Conservation (phyloP, 2,329 filamentous ascomycete species). For the Elsinoe ampelina region DNA sequence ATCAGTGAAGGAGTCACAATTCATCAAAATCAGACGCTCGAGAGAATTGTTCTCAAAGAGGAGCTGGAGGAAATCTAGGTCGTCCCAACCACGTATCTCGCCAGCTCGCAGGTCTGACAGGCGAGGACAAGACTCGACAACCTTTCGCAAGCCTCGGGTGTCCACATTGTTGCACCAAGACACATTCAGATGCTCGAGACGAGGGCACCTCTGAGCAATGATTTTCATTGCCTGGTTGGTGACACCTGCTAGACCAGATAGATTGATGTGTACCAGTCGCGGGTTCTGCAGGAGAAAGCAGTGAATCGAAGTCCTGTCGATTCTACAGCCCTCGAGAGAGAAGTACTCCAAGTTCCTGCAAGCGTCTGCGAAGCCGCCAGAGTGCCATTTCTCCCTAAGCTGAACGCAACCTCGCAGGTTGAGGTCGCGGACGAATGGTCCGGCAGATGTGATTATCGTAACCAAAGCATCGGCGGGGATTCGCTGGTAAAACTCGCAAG, state of each 20-base stretch:
- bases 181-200: slow-evolving; percentile 76
- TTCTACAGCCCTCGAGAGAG: slow-evolving; percentile 80
- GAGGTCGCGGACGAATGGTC: slow-evolving; percentile 81
- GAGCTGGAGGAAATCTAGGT: slow-evolving; percentile 58
- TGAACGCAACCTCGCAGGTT: slow-evolving; percentile 90
- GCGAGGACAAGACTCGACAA: slow-evolving; percentile 63
- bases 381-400: slow-evolving; percentile 68
- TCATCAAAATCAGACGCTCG: slow-evolving; percentile 71
- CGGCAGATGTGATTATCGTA: slow-evolving; percentile 74
- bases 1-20: slow-evolving; percentile 71
- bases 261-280: slow-evolving; percentile 71
- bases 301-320: slow-evolving; percentile 68
- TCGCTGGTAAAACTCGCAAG: slow-evolving; percentile 71
- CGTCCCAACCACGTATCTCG: slow-evolving; percentile 72
- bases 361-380: slow-evolving; percentile 67
- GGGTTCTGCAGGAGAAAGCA: slow-evolving; percentile 71
- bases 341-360: slow-evolving; percentile 83
- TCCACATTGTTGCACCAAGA: slow-evolving; percentile 89
- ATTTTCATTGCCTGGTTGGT: slow-evolving; percentile 81
- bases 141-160: slow-evolving; percentile 60
- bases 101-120: slow-evolving; percentile 73
- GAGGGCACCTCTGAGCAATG: slow-evolving; percentile 69
- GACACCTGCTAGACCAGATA: slow-evolving; percentile 70
- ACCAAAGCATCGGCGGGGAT: slow-evolving; percentile 78
- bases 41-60: slow-evolving; percentile 75